Evolutionary conservation across 768 basidiomycete species (phyloP), one percentile per base, ranked within the genome.

Genomic region (Mycena pura): DNA sequence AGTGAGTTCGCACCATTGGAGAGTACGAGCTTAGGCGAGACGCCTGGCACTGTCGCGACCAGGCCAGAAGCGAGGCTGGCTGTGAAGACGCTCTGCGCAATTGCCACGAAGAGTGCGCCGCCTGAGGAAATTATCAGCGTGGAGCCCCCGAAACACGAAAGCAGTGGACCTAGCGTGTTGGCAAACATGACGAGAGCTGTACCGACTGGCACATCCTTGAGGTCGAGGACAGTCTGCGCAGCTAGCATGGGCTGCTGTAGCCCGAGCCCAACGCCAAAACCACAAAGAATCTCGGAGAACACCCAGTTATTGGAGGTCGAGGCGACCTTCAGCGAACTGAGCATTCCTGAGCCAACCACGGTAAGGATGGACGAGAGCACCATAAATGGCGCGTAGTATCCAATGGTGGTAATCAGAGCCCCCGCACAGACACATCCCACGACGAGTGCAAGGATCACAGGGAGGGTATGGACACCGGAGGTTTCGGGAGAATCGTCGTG

Each of bases 351-450:
- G 8, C 81, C 78, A 24, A 78, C 40, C 31, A 74, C 54, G n/a
- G 72, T 68, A 5, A 79, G 44, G 2, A 59, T 58, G 76, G 79
- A 80, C 9, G 65, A 66, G 27, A 55, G 22, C 28, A 62, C 36
- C 54, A 65, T 45, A n/a, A 64, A 77, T 0, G 74, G 74, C 8
- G 75, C 54, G 68, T 83, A 84, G 29, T 71, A 67, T 6, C 76
- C 72, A 0, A 74, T 70, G n/a, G 68, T 47, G 19, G 68, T 73
- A 31, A 83, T 73, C 0, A 71, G 25, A 67, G 22, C 75, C 31
- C 82, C 83, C 1, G 68, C 68, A 11, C 80, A 21, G 34, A 85
- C 70, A 3, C 78, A 74, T 14, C 72, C 54, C 1, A 78, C 75
- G 0, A 81, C 79, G 28, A 79, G 69, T 15, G 77, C 60, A 54